phyloP scores from a whole-genome alignment of 2,329 filamentous ascomycete genomes.

The Ceratocystis ficicola region DNA sequence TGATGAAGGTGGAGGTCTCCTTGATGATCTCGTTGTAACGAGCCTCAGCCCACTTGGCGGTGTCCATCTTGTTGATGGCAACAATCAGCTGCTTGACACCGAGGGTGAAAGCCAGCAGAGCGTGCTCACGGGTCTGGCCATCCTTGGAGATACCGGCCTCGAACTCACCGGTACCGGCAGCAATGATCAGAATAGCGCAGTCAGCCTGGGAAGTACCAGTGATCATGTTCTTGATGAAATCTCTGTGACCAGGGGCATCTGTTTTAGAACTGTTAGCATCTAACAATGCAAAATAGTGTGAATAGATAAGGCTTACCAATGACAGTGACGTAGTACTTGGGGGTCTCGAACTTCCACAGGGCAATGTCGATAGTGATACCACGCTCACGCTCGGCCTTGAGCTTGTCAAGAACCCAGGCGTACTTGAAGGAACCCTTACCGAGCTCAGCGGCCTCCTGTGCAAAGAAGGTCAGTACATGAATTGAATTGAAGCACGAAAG shows the following conservation, averaged over 20 bases:
- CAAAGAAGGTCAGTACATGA: slow-evolving; percentile 22
- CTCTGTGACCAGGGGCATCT: slow-evolving; percentile 98
- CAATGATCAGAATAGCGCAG: slow-evolving; percentile 99
- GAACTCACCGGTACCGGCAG: slow-evolving; percentile 99
- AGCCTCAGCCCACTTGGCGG: slow-evolving; percentile 91
- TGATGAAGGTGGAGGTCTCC: slow-evolving; percentile 99
- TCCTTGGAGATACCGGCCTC: slow-evolving; percentile 99
- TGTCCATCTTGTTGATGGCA: slow-evolving; percentile 99
- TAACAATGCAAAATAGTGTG: background rate
- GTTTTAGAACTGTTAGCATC: slow-evolving; percentile 20
- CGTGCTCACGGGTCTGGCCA: slow-evolving; percentile 99
- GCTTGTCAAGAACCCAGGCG: slow-evolving; percentile 99
- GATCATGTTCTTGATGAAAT: slow-evolving; percentile 99
- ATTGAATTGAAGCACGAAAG: slow-evolving; percentile 6
- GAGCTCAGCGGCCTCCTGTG: slow-evolving; percentile 92
- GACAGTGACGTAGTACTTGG: slow-evolving; percentile 95
- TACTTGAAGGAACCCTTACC: slow-evolving; percentile 99
- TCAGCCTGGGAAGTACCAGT: slow-evolving; percentile 99
- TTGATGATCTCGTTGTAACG: slow-evolving; percentile 99
- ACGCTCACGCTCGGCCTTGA: slow-evolving; percentile 99
- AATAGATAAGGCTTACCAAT: slow-evolving; percentile 54
- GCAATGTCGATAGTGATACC: slow-evolving; percentile 99
- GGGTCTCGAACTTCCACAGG: slow-evolving; percentile 99
- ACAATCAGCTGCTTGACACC: slow-evolving; percentile 99
- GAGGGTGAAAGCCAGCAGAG: slow-evolving; percentile 98